Percentiles rank a stretch among this genome's conserved stretches.
phyloP scores from a whole-genome alignment of 805 yeast species.

The Sporopachydermia lactativora region DNA sequence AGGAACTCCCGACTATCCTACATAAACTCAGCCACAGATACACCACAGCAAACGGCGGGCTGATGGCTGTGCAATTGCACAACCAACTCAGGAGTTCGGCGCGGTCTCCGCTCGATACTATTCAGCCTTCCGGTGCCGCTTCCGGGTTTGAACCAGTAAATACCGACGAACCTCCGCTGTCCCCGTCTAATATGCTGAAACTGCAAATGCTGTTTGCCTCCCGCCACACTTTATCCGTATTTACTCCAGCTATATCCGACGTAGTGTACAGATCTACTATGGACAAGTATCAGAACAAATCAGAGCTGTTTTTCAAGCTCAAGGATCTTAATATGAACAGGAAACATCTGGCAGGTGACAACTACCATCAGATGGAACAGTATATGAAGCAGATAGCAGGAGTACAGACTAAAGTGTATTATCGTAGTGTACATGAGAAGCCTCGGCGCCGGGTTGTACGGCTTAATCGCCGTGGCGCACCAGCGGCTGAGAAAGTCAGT shows the following conservation, averaged over 20 bases:
- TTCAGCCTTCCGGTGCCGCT: not conserved
- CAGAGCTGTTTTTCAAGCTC: conserved; percentile 7
- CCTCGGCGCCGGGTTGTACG: conserved; percentile 31
- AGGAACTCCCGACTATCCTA: conserved; percentile 67
- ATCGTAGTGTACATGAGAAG: conserved; percentile 17
- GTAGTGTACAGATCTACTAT: conserved; percentile 43
- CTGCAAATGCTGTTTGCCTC: conserved; percentile 56
- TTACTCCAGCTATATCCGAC: conserved; percentile 42
- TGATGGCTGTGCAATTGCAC: conserved; percentile 3
- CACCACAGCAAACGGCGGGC: conserved; percentile 25
- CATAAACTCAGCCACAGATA: conserved; percentile 64
- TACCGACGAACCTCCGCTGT: conserved; percentile 44
- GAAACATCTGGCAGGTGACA: conserved; percentile 7
- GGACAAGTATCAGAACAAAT: conserved; percentile 17
- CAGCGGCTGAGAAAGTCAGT: too few relatives aligned
- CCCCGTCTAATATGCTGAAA: conserved; percentile 53
- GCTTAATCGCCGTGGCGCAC: too few relatives aligned
- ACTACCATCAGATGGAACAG: conserved; percentile 6
- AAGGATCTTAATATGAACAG: conserved; percentile 21
- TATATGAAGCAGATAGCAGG: conserved; percentile 21
- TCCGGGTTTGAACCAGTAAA: conserved; percentile 33
- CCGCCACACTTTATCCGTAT: conserved; percentile 67
- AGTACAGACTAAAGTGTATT: conserved; percentile 16
- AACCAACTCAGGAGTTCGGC: not conserved
- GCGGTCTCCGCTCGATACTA: not conserved